A percentile compares a stretch with the other conserved stretches of the same genome.
phyloP scores from a whole-genome alignment of 768 basidiomycete genomes.

The Phylloporus scabripes region DNA sequence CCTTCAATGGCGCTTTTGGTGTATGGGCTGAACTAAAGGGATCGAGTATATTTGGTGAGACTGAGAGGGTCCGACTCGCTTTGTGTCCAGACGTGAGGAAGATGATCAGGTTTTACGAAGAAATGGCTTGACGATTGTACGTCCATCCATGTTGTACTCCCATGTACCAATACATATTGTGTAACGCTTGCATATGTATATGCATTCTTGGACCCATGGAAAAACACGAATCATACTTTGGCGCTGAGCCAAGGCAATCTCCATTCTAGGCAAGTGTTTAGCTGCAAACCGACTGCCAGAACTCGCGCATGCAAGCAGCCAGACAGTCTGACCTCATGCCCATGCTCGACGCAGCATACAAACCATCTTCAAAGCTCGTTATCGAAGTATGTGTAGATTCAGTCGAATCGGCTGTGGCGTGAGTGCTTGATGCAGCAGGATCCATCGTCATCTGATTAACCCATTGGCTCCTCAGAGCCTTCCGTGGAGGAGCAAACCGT shows the following conservation, averaged over 20 bases:
- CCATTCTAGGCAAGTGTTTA: constrained; percentile 3
- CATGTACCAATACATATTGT: background rate
- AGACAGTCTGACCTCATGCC: too few relatives aligned
- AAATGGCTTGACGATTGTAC: constrained; percentile 19
- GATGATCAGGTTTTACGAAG: constrained; percentile 57
- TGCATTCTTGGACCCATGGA: too few relatives aligned
- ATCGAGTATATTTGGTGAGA: constrained; percentile 47
- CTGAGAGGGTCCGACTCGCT: constrained; percentile 62
- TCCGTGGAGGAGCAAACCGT: constrained; percentile 65
- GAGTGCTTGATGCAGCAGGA: constrained; percentile 19
- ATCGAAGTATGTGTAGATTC: constrained; percentile 78
- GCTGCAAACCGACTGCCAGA: too few relatives aligned
- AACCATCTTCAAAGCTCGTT: constrained; percentile 4
- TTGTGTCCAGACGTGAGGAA: constrained; percentile 60
- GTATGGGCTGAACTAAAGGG: constrained; percentile 57
- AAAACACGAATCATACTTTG: too few relatives aligned
- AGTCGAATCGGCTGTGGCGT: constrained; percentile 65
- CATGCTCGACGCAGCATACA: constrained; percentile 4
- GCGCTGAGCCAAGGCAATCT: background rate
- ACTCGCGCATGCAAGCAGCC: too few relatives aligned
- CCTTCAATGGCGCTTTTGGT: constrained; percentile 36
- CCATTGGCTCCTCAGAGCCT: constrained; percentile 44
- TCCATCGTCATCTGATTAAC: background rate
- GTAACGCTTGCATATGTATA: too few relatives aligned
- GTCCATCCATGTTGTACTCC: background rate